Evolutionary conservation across 257 asterid species (phyloP), one percentile per base, ranked within the genome.

Genomic region (Orobanche coerulescens): DNA sequence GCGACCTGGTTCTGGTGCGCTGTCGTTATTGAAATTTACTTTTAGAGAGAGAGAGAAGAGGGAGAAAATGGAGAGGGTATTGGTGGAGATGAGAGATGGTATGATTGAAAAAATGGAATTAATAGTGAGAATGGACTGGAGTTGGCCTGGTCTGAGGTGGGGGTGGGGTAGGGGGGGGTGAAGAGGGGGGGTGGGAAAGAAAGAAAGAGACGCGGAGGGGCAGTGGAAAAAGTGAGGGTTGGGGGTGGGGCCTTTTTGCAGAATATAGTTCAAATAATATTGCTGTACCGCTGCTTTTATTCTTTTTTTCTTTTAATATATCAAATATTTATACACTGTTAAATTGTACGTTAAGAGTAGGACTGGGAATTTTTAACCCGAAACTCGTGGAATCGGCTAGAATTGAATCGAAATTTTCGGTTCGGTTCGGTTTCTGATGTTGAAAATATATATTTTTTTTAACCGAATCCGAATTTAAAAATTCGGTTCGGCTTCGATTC

Each of bases 61-160:
- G n/a, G n/a, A n/a, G n/a, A n/a, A n/a, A n/a, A n/a, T n/a, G 22
- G 62, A 39, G 71, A 39, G 18, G 39, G 60, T 37, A 47, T 55
- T 65, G 36, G 60, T 40, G 58, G 58, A 43, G 44, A 58, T 46
- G 72, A 37, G 76, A 56, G 66, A 61, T 20, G 59, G 14, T 37
- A 67, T 23, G 58, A 71, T 57, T 57, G 67, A 49, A 72, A 57
- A 10, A 61, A 71, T 78, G 83, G 80, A 78, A 62, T 78, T 78
- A 78, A 78, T 72, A 75, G 76, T 58, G 76, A 64, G 47, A 57
- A 26, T n/a, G 25, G 2, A 49, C 7, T 46, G 25, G 25, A 16
- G 23, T 16, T 6, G 42, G 54, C 19, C 49, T 58, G 14, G 43
- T 44, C n/a, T 18, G 58, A 30, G 37, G 54, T 2, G 61, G 46